Evolutionary conservation across 331 rosid genomes (phyloP), one percentile per base, ranked within the genome.

Genomic region (Quercus phellos): DNA sequence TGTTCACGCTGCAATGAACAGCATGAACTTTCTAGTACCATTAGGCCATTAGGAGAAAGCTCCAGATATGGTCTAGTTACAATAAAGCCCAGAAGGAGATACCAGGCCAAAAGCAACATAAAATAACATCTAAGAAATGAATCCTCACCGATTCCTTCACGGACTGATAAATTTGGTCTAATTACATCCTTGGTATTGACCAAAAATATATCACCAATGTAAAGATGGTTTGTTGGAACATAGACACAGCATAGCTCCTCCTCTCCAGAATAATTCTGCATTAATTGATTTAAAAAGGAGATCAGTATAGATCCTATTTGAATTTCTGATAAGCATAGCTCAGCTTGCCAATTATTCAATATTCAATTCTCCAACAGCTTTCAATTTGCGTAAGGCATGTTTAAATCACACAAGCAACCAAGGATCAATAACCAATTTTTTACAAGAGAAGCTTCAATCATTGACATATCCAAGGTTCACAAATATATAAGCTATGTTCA

Each of bases 211-310:
- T 95, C 99, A 58, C 99, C 99, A 19, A 95, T 93, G 81, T 95
- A 95, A 30, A 95, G 96, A 91, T 95, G 99, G 78, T 95, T 95
- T 0, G 99, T 95, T 56, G 99, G 99, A 77, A 95, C 97, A 81
- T 95, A 95, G 72, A 95, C 99, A 79, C 99, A 93, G 88, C 85
- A 95, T 55, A 95, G 82, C 86, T 93, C 98, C 87, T 95, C 99
- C 24, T 95, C 98, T 77, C 97, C 99, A 75, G 98, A 78, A 85
- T 95, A 95, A 68, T 67, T 90, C 99, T 95, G 90, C 78, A 78
- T 4, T 69, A 43, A 60, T 54, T 19, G 18, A 63, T 46, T 51
- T 21, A 5, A 19, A 61, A 75, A 75, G 70, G 29, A 30, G 14
- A 51, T 10, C 2, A 35, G 27, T 22, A 35, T 42, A 72, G 68